These are phyloP conservation scores for Pseudoscleropodium purum DNA, from an alignment of 225 moss, liverwort and hornwort species.

Conservation along the genomic window DNA sequence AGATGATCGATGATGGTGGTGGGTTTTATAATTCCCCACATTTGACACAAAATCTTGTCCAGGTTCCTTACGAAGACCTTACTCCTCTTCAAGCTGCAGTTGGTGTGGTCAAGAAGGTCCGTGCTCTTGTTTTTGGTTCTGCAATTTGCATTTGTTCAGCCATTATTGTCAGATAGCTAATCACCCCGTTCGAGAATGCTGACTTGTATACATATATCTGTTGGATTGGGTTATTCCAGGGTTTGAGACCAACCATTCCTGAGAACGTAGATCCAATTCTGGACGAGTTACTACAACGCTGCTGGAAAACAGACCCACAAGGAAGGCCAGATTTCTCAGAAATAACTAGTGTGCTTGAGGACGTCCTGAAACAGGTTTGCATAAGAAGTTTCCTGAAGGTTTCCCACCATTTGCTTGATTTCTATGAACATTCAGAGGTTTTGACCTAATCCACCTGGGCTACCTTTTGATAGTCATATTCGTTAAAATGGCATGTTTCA, in stretches of 20 bases:
- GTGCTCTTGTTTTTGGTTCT: neutral
- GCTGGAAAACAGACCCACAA: conserved; percentile 19
- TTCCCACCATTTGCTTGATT: neutral
- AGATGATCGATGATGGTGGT: neutral
- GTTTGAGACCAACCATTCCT: conserved; percentile 72
- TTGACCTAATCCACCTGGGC: neutral
- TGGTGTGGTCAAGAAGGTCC: conserved; percentile 80
- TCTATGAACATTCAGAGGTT: neutral
- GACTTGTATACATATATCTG: neutral
- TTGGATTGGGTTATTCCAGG: conserved; percentile 21
- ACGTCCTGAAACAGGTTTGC: conserved; percentile 12
- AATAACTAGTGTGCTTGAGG: conserved; percentile 26
- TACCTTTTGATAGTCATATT: no score
- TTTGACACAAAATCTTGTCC: neutral
- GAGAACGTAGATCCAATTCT: conserved; percentile 50
- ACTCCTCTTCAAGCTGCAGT: conserved; percentile 97
- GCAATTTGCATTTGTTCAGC: neutral
- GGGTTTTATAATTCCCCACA: neutral
- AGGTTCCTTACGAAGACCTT: conserved; percentile 78
- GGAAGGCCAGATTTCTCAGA: conserved; percentile 23
- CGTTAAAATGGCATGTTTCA: neutral
- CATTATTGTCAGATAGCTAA: neutral
- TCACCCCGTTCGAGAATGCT: neutral
- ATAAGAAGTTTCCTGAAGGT: neutral
- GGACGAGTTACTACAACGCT: conserved; percentile 12